These are phyloP conservation scores for Hammondia hammondi DNA, from an alignment of 169 alveolate species.

Conservation along the genomic window DNA sequence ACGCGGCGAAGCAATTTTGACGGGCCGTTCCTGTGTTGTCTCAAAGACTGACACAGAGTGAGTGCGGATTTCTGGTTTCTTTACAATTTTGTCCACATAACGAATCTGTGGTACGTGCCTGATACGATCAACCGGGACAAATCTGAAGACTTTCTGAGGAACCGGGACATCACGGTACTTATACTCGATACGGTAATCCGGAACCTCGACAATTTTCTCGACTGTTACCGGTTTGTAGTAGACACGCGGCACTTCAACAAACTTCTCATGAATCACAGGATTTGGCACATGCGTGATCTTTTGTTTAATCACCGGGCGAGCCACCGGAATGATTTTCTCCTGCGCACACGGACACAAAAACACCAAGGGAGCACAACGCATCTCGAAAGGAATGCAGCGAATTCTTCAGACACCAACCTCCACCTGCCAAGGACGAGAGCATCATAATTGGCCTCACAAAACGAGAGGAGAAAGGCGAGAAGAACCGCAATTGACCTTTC, in stretches of 20 bases:
- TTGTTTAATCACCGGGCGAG: constrained; percentile 54
- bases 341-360: neutral
- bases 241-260: constrained; percentile 45
- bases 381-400: too few relatives aligned
- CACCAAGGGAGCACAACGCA: neutral
- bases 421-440: too few relatives aligned
- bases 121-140: neutral
- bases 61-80: neutral
- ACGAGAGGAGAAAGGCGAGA: too few relatives aligned
- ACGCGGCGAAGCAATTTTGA: neutral
- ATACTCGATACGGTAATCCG: neutral
- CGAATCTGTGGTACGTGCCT: neutral
- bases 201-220: constrained; percentile 48
- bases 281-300: constrained; percentile 14
- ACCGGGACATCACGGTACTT: neutral
- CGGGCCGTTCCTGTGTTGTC: neutral
- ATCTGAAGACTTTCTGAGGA: neutral
- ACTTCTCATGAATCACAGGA: constrained; percentile 33
- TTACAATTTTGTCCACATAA: neutral
- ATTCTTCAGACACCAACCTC: too few relatives aligned
- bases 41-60: neutral
- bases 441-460: too few relatives aligned
- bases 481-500: too few relatives aligned
- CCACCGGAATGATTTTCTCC: constrained; percentile 56
- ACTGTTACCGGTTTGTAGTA: constrained; percentile 13